phyloP scores from a whole-genome alignment of 208 protist species.

The Baffinella frigidus region DNA sequence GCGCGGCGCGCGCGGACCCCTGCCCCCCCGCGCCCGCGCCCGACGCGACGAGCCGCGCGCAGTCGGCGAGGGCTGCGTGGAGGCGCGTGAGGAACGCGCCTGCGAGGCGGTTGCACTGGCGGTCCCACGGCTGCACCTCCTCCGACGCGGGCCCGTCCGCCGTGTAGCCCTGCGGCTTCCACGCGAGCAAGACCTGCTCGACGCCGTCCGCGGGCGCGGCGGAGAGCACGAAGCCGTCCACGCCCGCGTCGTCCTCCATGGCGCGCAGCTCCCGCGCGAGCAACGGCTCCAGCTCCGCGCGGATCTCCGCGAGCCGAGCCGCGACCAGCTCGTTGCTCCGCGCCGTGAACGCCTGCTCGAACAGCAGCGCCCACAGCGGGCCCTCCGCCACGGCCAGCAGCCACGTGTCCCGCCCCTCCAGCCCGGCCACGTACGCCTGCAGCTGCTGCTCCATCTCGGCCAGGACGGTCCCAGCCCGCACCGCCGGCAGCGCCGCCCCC shows the following conservation, averaged over 20 bases:
- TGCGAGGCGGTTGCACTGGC: background rate
- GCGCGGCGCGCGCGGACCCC: no score
- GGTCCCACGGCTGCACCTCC: background rate
- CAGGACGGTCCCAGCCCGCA: no score
- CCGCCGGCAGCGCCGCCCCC: no score
- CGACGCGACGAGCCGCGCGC: background rate
- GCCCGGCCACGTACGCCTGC: no score
- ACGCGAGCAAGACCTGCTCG: no score
- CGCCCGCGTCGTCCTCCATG: background rate
- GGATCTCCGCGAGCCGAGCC: background rate
- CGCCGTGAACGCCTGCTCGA: background rate
- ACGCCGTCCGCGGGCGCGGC: no score
- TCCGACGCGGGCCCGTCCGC: no score
- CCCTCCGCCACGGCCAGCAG: background rate
- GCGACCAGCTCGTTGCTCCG: constrained; percentile 13
- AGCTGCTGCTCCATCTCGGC: no score
- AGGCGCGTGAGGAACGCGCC: background rate
- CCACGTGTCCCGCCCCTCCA: background rate
- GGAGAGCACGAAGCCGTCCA: no score
- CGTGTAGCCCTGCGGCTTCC: no score
- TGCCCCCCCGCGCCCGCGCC: background rate
- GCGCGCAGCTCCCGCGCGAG: background rate
- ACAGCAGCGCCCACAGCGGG: background rate
- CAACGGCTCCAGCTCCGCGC: background rate
- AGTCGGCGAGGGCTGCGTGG: background rate